These are phyloP conservation scores for Plectosphaerella sp. DNA, from an alignment of 2,329 filamentous ascomycete genomes.

Conservation along the genomic window DNA sequence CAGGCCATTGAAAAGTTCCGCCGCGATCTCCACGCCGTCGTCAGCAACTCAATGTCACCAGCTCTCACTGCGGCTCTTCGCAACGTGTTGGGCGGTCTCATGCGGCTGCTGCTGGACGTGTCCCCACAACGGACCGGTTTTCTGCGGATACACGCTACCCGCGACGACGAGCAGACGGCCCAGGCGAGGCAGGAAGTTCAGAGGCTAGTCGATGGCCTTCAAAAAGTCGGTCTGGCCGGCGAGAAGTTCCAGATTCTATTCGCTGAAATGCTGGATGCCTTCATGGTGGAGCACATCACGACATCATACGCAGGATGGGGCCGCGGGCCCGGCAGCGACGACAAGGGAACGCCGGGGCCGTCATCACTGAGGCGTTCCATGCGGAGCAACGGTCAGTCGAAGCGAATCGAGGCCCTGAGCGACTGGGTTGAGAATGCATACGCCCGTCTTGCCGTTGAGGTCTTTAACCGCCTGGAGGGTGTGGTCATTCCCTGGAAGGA, in stretches of 20 bases:
- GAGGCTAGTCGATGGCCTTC: slow-evolving; percentile 53
- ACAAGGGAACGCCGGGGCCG: slow-evolving; percentile 4
- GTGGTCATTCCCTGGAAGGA: slow-evolving; percentile 46
- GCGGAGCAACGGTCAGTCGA: slow-evolving; percentile 32
- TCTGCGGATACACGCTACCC: slow-evolving; percentile 2
- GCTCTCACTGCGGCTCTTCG: slow-evolving; percentile 50
- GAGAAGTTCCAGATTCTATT: slow-evolving; percentile 67
- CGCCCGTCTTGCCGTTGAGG: slow-evolving; percentile 58
- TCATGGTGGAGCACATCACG: slow-evolving; percentile 60
- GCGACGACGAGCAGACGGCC: slow-evolving; percentile 23
- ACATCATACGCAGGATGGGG: slow-evolving; percentile 61
- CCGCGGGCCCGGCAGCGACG: neutral
- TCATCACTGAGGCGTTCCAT: slow-evolving; percentile 15
- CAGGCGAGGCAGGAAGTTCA: slow-evolving; percentile 47
- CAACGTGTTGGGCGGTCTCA: slow-evolving; percentile 48
- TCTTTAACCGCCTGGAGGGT: slow-evolving; percentile 44
- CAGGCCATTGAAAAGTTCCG: slow-evolving; percentile 46
- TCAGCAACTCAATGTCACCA: slow-evolving; percentile 57
- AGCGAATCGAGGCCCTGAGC: slow-evolving; percentile 55
- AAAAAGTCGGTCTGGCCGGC: slow-evolving; percentile 63
- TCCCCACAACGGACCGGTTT: neutral
- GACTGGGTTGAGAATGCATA: slow-evolving; percentile 68
- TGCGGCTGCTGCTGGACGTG: slow-evolving; percentile 35
- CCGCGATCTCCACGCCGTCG: slow-evolving; percentile 58
- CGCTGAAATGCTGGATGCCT: slow-evolving; percentile 64